phyloP scores from a whole-genome alignment of 768 basidiomycete species.

The Dendrothele bispora region DNA sequence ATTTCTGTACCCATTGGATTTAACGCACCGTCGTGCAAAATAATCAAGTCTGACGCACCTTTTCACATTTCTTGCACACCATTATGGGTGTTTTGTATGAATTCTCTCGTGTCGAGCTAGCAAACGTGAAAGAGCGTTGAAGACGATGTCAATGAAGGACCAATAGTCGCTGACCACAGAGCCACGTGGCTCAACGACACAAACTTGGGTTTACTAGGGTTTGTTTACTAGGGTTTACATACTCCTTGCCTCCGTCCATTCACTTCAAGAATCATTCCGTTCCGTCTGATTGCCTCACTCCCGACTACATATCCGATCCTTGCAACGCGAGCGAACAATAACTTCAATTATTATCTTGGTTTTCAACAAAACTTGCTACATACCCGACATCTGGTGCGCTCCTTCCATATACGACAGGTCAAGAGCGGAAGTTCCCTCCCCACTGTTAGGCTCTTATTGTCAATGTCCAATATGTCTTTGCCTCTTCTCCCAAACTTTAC shows the following conservation, averaged over 20 bases:
- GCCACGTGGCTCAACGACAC: too few relatives aligned
- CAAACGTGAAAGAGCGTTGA: too few relatives aligned
- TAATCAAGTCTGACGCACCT: slow-evolving; percentile 34
- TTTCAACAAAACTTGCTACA: not conserved
- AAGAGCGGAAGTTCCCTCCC: slow-evolving; percentile 40
- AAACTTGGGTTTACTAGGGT: too few relatives aligned
- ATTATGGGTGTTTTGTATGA: too few relatives aligned
- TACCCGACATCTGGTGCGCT: slow-evolving; percentile 34
- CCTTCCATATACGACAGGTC: slow-evolving; percentile 35
- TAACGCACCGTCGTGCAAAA: not conserved
- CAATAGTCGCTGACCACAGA: too few relatives aligned
- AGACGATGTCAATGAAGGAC: too few relatives aligned
- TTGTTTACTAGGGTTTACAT: too few relatives aligned
- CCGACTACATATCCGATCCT: too few relatives aligned
- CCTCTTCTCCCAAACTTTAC: slow-evolving; percentile 37
- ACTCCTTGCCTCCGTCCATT: too few relatives aligned
- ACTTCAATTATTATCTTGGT: slow-evolving; percentile 10
- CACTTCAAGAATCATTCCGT: too few relatives aligned
- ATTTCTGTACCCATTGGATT: slow-evolving; percentile 57
- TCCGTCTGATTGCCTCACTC: too few relatives aligned
- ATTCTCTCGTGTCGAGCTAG: too few relatives aligned
- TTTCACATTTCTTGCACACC: slow-evolving; percentile 89
- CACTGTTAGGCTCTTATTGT: slow-evolving; percentile 53
- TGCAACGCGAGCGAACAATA: slow-evolving; percentile 11
- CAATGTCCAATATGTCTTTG: slow-evolving; percentile 33